Evolutionary conservation across 768 basidiomycete genomes (phyloP).

Genomic region (Phanerodontia chrysosporium): DNA sequence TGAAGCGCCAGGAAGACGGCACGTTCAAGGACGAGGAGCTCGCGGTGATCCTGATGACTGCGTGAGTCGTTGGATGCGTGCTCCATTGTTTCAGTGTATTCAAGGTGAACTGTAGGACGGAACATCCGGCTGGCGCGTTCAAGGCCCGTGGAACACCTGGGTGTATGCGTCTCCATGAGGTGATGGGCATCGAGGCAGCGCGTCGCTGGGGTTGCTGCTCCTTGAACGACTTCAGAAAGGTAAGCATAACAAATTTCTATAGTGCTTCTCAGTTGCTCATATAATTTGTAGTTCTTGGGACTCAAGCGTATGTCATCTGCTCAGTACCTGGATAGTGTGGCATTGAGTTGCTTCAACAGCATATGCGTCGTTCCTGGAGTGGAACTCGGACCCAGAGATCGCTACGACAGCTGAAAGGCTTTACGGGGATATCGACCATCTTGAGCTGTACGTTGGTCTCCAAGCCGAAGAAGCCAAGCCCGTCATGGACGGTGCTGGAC

Average conservation of each 20-base stretch:
- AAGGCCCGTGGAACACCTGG: conserved; percentile 70
- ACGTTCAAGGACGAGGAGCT: conserved; percentile 68
- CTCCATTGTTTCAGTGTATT: not conserved
- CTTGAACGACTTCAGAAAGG: conserved; percentile 78
- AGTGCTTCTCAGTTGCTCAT: not conserved
- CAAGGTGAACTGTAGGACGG: conserved; percentile 44
- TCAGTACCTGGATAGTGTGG: not conserved
- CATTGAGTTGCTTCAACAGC: conserved; percentile 35
- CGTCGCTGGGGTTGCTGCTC: conserved; percentile 79
- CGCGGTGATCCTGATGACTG: conserved; percentile 59
- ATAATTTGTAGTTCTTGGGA: conserved; percentile 52
- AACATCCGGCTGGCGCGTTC: conserved; percentile 69
- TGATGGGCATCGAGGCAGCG: conserved; percentile 80
- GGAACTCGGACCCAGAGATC: conserved; percentile 73
- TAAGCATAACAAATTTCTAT: conserved; percentile 22
- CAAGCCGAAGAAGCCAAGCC: conserved; percentile 78
- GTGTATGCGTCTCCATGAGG: conserved; percentile 70
- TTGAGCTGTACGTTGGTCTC: conserved; percentile 79
- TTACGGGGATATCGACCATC: conserved; percentile 69
- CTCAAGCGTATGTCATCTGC: conserved; percentile 52
- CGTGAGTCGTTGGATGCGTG: conserved; percentile 39
- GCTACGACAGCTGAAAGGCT: conserved; percentile 71
- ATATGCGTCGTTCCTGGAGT: conserved; percentile 68
- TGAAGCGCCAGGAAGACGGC: conserved; percentile 57
- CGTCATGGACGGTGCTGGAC: conserved; percentile 71